A percentile compares a stretch with the other conserved stretches of the same genome.
Conservation (phyloP, 2,329 filamentous ascomycete genomes). For the Xylariaceae sp. region DNA sequence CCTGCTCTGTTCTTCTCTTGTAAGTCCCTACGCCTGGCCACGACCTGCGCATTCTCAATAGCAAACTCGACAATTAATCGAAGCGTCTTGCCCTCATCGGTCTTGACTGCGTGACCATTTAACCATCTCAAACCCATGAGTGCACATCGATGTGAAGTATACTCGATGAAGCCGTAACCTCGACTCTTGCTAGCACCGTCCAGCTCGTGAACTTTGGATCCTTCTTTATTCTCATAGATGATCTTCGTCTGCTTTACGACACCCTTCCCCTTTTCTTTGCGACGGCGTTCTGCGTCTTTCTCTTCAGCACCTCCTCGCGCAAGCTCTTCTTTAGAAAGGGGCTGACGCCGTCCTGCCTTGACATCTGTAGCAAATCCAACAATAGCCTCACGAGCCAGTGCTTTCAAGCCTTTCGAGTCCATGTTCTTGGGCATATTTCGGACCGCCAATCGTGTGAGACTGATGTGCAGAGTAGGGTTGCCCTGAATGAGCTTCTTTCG, state of each 20-base stretch:
- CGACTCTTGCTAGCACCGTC: constrained; percentile 77
- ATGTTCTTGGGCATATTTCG: constrained; percentile 86
- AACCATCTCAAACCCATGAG: constrained; percentile 93
- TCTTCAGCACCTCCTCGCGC: constrained; percentile 75
- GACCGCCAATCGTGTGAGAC: constrained; percentile 82
- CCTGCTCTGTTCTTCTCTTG: constrained; percentile 27
- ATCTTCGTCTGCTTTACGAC: constrained; percentile 94
- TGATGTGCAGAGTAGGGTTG: constrained; percentile 86
- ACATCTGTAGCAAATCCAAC: constrained; percentile 92
- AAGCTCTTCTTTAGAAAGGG: constrained; percentile 86
- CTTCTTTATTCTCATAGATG: constrained; percentile 83
- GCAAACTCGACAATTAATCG: constrained; percentile 93
- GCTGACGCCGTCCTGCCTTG: constrained; percentile 69
- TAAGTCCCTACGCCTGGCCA: constrained; percentile 69
- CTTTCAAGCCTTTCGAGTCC: constrained; percentile 83
- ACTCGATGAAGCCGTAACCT: constrained; percentile 97
- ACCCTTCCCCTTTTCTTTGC: constrained; percentile 76
- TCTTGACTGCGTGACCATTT: constrained; percentile 68
- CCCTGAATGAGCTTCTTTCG: constrained; percentile 85
- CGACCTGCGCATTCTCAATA: constrained; percentile 95
- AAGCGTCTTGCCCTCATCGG: constrained; percentile 72
- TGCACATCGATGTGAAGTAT: constrained; percentile 87
- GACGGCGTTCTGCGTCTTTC: constrained; percentile 71
- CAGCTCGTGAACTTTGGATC: constrained; percentile 75
- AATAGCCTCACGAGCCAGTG: constrained; percentile 83